Percentiles rank a stretch among this genome's conserved stretches.
Evolutionary conservation across 305 asterid species (phyloP).

Genomic region (Rubia occidens): DNA sequence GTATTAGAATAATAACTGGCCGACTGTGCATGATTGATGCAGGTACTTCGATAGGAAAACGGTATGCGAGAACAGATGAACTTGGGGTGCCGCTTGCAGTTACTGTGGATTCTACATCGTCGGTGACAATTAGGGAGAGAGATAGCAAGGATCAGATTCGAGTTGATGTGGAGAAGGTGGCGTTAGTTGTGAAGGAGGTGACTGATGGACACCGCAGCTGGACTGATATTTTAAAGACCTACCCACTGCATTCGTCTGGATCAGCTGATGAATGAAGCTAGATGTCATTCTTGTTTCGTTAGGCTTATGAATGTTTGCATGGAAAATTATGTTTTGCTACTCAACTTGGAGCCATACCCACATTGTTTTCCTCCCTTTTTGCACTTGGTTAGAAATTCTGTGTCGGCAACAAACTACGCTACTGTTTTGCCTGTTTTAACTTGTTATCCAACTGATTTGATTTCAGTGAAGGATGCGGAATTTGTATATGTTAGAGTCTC

Average conservation of each 20-base stretch:
- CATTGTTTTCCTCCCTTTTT: neutral
- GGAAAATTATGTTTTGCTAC: neutral
- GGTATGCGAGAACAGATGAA: constrained; percentile 37
- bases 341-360: neutral
- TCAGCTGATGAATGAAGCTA: constrained; percentile 15
- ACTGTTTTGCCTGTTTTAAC: neutral
- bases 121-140: constrained; percentile 32
- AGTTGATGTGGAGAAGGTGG: constrained; percentile 27
- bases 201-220: constrained; percentile 23
- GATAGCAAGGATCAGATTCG: constrained; percentile 35
- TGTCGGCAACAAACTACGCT: neutral
- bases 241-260: constrained; percentile 26
- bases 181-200: constrained; percentile 26
- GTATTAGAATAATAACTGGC: neutral
- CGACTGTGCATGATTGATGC: neutral
- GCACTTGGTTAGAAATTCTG: neutral
- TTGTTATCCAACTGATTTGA: neutral
- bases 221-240: constrained; percentile 21
- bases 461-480: neutral
- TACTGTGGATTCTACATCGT: constrained; percentile 30
- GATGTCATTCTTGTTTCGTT: neutral
- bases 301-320: neutral
- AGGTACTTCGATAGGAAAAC: constrained; percentile 36
- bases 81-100: constrained; percentile 37
- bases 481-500: no score